phyloP scores from a whole-genome alignment of 1,139 yeast genomes.

The Taphrina betulina region DNA sequence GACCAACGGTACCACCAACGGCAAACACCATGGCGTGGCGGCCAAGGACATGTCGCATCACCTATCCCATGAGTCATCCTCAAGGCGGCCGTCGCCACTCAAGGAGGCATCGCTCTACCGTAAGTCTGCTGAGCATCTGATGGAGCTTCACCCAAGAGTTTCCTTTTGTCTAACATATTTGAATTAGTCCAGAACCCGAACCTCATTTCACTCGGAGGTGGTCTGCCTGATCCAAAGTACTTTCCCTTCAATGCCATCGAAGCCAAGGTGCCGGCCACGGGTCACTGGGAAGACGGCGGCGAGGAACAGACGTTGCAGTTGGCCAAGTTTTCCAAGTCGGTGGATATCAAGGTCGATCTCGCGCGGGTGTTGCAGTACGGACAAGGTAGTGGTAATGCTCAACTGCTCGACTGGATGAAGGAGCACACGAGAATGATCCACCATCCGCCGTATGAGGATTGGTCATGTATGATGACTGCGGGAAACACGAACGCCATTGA shows the following conservation, averaged over 20 bases:
- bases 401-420: conserved; percentile 62
- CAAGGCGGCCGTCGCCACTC: conserved; percentile 76
- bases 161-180: background rate
- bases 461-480: conserved; percentile 62
- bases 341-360: conserved; percentile 64
- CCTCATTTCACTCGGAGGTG: conserved; percentile 90
- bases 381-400: conserved; percentile 72
- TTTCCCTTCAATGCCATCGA: conserved; percentile 88
- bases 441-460: conserved; percentile 60
- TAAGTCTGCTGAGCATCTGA: conserved; percentile 48
- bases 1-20: conserved; percentile 2
- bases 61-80: conserved; percentile 72
- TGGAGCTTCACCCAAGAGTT: too few relatives aligned
- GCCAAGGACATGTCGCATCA: conserved; percentile 74
- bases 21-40: conserved; percentile 39
- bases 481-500: conserved; percentile 94
- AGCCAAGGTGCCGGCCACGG: conserved; percentile 58
- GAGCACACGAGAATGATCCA: conserved; percentile 77
- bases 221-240: conserved; percentile 82
- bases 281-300: conserved; percentile 46
- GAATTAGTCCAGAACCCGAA: conserved; percentile 65
- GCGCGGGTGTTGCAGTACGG: conserved; percentile 92
- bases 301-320: conserved; percentile 35
- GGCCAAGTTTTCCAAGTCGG: conserved; percentile 45
- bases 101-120: conserved; percentile 57